Evolutionary conservation across 148 eudicot species (phyloP), one percentile per base, ranked within the genome.

Genomic region (Heliosperma pusillum): DNA sequence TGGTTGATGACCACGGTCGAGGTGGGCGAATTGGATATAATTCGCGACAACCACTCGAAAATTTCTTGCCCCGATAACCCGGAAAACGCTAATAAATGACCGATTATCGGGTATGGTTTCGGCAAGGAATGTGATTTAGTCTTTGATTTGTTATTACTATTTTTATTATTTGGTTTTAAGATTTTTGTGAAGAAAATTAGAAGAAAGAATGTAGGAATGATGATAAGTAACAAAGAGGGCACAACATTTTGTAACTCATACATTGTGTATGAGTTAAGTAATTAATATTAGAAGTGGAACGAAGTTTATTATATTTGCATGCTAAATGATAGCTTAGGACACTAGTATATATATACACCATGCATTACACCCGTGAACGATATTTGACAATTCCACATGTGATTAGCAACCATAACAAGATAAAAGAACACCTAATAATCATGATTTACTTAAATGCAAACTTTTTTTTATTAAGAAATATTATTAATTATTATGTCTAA

Each of bases 11-110:
- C 47, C 20, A 76, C 19, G 15, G 83, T 71, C 7, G 56, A 47
- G 3, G 80, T 25, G 2, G 83, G 80, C 1, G 83, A 72, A n/a
- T 55, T 11, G 69, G 29, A 19, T 72, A 80, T 7, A 3, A 80
- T 76, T 22, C 0, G 40, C 3, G 76, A 2, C 4, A 72, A 1
- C 76, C 71, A 72, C 66, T 55, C 57, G 57, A 78, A 36, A 1
- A 58, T 70, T 11, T 78, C 72, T 3, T 72, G 56, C 20, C 52
- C 68, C 2, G 55, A 12, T 16, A 53, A 64, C 8, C 73, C 47
- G 24, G 15, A 64, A 19, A 71, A 24, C 15, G 80, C 72, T 3
- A 72, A 5, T 21, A 78, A 64, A 27, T 72, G 76, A 13, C 80
- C 80, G 1, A 72, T 72, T 4, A 72, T 1, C 21, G 76, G 80